Conservation (phyloP, 768 basidiomycete species). For the Lactarius hengduanensis region DNA sequence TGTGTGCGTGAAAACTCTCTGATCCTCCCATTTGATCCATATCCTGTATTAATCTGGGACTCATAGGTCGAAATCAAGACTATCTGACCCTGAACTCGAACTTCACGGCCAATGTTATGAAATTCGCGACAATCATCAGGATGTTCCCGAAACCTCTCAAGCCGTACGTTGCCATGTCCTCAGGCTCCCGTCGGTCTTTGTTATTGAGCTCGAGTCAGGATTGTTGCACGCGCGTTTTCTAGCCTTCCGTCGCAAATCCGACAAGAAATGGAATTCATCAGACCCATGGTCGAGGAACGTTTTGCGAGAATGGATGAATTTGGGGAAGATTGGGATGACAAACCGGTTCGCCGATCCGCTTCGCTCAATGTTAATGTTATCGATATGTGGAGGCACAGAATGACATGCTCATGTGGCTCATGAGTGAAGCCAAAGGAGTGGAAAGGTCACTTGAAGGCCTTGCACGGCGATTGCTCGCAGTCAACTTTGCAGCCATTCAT, state of each 20-base stretch:
- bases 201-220: background rate
- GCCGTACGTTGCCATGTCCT: background rate
- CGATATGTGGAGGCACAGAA: conserved; percentile 31
- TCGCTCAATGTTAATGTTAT: background rate
- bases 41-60: background rate
- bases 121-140: background rate
- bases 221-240: background rate
- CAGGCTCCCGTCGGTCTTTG: no score
- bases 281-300: conserved; percentile 13
- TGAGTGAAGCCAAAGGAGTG: conserved; percentile 36
- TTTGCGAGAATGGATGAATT: background rate
- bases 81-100: background rate
- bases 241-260: conserved; percentile 2
- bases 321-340: conserved; percentile 8
- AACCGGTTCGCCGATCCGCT: conserved; percentile 5
- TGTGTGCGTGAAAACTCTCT: background rate
- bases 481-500: conserved; percentile 43
- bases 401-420: conserved; percentile 44
- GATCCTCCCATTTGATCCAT: background rate
- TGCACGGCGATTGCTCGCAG: conserved; percentile 35
- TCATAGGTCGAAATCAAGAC: background rate
- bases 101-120: background rate
- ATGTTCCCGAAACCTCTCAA: background rate
- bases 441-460: conserved; percentile 36
- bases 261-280: background rate